Base-by-base conservation (phyloP, 2,329 filamentous ascomycete species). In the Colletotrichum simmondsii region DNA sequence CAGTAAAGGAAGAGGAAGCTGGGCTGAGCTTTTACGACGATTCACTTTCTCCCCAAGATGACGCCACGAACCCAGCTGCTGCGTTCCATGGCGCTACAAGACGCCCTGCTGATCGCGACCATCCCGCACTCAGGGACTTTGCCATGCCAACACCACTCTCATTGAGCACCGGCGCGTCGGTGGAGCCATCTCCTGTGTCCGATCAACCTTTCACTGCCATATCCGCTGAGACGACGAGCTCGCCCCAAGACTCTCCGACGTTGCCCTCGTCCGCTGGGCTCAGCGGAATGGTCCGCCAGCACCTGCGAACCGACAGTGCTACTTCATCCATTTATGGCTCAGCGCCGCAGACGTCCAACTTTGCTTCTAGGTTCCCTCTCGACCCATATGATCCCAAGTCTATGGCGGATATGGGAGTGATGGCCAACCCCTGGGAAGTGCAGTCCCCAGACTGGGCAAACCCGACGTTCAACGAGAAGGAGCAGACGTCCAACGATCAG, bases 211-310 rank as follows among this genome's bases (percentile, higher is more conserved):
- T 71, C 5, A 76, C 8, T 54, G 72, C 58, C 1, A 71, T 65
- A 2, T 61, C 76, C 24, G 74, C 75, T 12, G 75, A 81, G 0
- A 76, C 78, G 11, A 74, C 73, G 4, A 24, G 68, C 5, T 80
- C 81, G 8, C 81, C 86, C 0, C 80, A 81, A 11, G 94, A 97
- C 77, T 97, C 95, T 0, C 95, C 95, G 0, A 97, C 94, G 0
- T 84, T 98, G 6, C 93, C 93, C 2, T 92, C 93, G 0, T 86
- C 86, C 19, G 84, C 85, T 22, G 95, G 94, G 1, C 86, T 98
- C 19, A 96, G 92, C 77, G 93, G 93, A 2, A 89, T 98, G 86
- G 92, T 98, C 58, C 91, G 93, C 37, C 92, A 95, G 74, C 97
- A 98, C 85, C 85, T 98, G 53, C 91, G 97, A 63, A 91, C 91